Percentiles rank a stretch among this genome's conserved stretches.
These are phyloP conservation scores for Colletotrichum acutatum DNA, from an alignment of 2,329 filamentous ascomycete species.

Conservation along the genomic window DNA sequence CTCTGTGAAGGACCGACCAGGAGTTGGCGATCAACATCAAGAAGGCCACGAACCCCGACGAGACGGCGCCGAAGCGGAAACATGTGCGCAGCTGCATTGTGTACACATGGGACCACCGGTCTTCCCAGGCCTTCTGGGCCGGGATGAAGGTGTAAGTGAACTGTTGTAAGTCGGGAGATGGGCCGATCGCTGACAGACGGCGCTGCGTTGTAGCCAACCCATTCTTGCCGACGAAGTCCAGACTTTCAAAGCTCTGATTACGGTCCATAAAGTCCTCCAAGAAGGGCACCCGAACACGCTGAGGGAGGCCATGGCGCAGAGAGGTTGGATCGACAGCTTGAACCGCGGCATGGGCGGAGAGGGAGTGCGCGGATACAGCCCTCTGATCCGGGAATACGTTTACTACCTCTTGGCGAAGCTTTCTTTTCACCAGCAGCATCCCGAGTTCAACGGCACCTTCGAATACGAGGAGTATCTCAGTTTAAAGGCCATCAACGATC, in stretches of 20 bases:
- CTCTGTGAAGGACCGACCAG: slow-evolving; percentile 67
- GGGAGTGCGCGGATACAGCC: slow-evolving; percentile 88
- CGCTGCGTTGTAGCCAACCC: slow-evolving; percentile 75
- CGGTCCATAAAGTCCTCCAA: slow-evolving; percentile 96
- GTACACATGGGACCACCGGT: slow-evolving; percentile 99
- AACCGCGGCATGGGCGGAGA: slow-evolving; percentile 85
- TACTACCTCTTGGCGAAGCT: slow-evolving; percentile 95
- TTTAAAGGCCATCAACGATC: slow-evolving; percentile 97
- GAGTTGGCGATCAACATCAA: slow-evolving; percentile 77
- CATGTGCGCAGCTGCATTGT: slow-evolving; percentile 98
- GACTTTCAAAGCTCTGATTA: slow-evolving; percentile 98
- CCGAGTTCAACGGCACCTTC: slow-evolving; percentile 98
- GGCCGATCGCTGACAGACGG: background rate
- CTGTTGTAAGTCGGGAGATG: background rate
- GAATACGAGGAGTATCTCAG: slow-evolving; percentile 99
- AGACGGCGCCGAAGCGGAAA: slow-evolving; percentile 80
- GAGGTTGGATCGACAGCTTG: slow-evolving; percentile 92
- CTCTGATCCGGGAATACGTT: slow-evolving; percentile 96
- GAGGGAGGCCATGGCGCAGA: slow-evolving; percentile 88
- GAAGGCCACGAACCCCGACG: slow-evolving; percentile 76
- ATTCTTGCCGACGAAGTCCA: slow-evolving; percentile 98
- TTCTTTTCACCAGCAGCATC: slow-evolving; percentile 95
- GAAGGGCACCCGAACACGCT: slow-evolving; percentile 92
- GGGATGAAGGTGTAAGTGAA: slow-evolving; percentile 93
- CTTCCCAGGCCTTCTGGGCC: slow-evolving; percentile 93